Evolutionary conservation across 2,329 filamentous ascomycete species (phyloP).

Genomic region (Cercospora berteroae): DNA sequence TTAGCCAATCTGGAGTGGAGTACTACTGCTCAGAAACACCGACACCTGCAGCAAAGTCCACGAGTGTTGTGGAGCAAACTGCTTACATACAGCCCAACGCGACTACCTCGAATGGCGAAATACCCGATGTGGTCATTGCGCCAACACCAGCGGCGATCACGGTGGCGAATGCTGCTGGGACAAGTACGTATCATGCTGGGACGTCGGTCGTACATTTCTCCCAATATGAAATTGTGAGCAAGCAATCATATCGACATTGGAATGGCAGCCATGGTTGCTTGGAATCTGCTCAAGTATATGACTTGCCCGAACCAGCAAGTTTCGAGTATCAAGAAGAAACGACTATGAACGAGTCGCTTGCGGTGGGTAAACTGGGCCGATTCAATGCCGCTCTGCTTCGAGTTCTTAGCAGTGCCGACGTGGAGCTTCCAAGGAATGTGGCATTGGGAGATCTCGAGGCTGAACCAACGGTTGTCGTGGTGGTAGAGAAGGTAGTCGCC

Average conservation of each 20-base stretch:
- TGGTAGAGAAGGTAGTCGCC: slow-evolving; percentile 43
- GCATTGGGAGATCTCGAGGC: slow-evolving; percentile 41
- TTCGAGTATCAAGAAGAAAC: slow-evolving; percentile 40
- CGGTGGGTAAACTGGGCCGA: slow-evolving; percentile 25
- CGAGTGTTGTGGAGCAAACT: slow-evolving; percentile 34
- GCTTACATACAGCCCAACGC: slow-evolving; percentile 31
- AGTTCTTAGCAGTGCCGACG: slow-evolving; percentile 24
- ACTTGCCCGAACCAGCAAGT: slow-evolving; percentile 38
- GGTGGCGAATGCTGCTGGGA: slow-evolving; percentile 21
- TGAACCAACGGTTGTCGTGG: slow-evolving; percentile 44
- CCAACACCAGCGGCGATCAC: slow-evolving; percentile 34
- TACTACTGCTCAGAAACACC: slow-evolving; percentile 31
- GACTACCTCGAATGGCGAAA: slow-evolving; percentile 30
- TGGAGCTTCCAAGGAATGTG: slow-evolving; percentile 9
- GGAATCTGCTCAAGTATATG: slow-evolving; percentile 38
- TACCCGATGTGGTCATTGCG: slow-evolving; percentile 33
- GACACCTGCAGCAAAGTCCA: slow-evolving; percentile 34
- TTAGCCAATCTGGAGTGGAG: slow-evolving; percentile 19
- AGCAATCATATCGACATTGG: slow-evolving; percentile 26
- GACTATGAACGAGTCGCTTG: slow-evolving; percentile 30
- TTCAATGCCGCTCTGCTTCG: slow-evolving; percentile 38
- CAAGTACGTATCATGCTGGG: slow-evolving; percentile 27
- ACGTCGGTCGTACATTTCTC: slow-evolving; percentile 47
- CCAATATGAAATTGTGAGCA: slow-evolving; percentile 44
- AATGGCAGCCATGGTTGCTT: slow-evolving; percentile 36